A percentile compares a stretch with the other conserved stretches of the same genome.
Conservation (phyloP, 2,329 filamentous ascomycete species). For the Thyridium curvatum region DNA sequence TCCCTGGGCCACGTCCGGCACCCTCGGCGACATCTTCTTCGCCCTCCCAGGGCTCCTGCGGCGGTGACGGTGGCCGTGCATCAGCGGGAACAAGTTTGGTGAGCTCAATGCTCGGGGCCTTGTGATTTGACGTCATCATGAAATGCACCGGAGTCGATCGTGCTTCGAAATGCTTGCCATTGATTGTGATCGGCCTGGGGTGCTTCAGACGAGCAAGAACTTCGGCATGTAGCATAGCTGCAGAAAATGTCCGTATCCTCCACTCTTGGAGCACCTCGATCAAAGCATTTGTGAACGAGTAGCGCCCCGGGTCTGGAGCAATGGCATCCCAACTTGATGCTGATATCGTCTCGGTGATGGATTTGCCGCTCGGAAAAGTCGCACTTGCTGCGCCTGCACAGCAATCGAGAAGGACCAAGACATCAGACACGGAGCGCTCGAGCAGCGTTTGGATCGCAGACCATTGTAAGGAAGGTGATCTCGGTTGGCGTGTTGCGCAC, state of each 20-base stretch:
- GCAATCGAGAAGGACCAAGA: constrained; percentile 52
- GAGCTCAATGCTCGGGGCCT: constrained; percentile 51
- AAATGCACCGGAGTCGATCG: constrained; percentile 55
- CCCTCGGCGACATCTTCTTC: constrained; percentile 4
- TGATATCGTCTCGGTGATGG: constrained; percentile 56
- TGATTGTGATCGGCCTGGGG: constrained; percentile 49
- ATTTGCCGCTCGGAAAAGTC: constrained; percentile 50
- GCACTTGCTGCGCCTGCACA: constrained; percentile 55
- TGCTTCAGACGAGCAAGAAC: constrained; percentile 54
- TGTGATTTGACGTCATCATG: constrained; percentile 57
- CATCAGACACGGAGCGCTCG: constrained; percentile 50
- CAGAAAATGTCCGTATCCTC: constrained; percentile 47
- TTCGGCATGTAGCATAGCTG: constrained; percentile 55
- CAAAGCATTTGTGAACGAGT: constrained; percentile 53
- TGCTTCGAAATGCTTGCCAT: constrained; percentile 51
- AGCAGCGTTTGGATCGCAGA: constrained; percentile 54
- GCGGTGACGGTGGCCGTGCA: constrained; percentile 28
- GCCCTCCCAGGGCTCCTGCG: constrained; percentile 13
- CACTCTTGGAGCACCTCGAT: constrained; percentile 55
- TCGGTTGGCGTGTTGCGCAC: constrained; percentile 47
- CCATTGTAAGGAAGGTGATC: constrained; percentile 53
- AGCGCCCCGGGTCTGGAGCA: constrained; percentile 51
- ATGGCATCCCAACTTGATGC: constrained; percentile 58
- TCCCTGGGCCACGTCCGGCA: constrained; percentile 2
- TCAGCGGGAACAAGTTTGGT: constrained; percentile 29